Conservation (phyloP, 305 asterid species). For the Euphrasia arctica region DNA sequence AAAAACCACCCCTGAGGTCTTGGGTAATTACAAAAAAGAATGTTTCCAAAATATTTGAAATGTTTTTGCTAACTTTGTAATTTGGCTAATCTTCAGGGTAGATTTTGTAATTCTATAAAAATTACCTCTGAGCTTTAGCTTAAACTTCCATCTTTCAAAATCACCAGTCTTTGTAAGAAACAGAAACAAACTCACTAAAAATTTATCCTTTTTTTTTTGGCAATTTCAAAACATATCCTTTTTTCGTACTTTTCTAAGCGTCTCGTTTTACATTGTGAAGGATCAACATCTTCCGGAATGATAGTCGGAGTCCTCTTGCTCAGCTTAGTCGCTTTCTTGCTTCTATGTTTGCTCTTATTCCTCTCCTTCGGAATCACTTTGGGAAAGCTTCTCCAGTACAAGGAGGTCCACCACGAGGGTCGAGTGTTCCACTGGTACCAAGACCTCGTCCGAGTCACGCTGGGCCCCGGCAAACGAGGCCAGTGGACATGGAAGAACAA, state of each 20-base stretch:
- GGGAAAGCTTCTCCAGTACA: constrained; percentile 87
- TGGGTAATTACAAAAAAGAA: too few relatives aligned
- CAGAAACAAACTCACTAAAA: too few relatives aligned
- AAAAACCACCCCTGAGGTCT: neutral
- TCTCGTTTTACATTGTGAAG: constrained; percentile 36
- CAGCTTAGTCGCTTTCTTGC: constrained; percentile 55
- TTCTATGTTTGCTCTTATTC: constrained; percentile 60
- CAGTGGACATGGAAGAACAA: constrained; percentile 93
- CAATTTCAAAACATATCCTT: neutral
- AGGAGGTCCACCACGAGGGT: constrained; percentile 80
- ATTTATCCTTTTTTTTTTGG: too few relatives aligned
- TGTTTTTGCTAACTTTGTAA: neutral
- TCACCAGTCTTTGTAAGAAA: too few relatives aligned
- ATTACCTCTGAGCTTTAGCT: too few relatives aligned
- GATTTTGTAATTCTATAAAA: too few relatives aligned
- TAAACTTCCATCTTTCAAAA: too few relatives aligned
- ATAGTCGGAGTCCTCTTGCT: constrained; percentile 61
- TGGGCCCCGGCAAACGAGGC: constrained; percentile 96
- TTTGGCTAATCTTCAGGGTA: too few relatives aligned
- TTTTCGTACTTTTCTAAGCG: neutral
- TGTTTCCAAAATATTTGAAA: too few relatives aligned
- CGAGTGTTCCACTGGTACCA: constrained; percentile 79
- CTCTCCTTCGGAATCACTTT: constrained; percentile 75
- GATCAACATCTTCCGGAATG: constrained; percentile 64
- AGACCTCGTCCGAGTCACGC: constrained; percentile 71